Conservation (phyloP, 257 asterid species). For the Solanum bulbocastanum region DNA sequence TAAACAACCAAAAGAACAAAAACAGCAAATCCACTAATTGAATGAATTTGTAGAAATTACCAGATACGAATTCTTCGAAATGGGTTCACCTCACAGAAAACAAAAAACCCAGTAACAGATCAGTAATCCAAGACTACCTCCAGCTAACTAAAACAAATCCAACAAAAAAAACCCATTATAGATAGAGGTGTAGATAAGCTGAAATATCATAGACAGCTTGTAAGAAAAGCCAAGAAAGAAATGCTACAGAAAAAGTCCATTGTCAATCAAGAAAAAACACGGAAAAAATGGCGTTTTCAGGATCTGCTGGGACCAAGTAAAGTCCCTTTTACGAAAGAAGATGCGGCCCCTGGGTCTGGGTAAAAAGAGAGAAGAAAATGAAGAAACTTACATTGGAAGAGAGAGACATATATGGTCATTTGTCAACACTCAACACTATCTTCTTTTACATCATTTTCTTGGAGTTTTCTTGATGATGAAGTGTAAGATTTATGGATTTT, state of each 20-base stretch:
- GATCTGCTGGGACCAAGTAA: slow-evolving; percentile 4
- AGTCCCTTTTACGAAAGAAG: not conserved
- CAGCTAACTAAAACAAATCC: not conserved
- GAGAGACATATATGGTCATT: not conserved
- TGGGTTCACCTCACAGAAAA: not conserved
- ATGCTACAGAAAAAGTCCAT: not conserved
- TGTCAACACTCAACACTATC: not conserved
- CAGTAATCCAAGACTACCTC: not conserved
- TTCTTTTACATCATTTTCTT: not conserved
- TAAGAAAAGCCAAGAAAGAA: not conserved
- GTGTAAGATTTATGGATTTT: not conserved
- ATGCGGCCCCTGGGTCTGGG: not conserved
- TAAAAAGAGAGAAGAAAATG: not conserved
- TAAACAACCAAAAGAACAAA: not conserved
- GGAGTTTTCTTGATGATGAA: not conserved
- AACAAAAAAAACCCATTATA: not conserved
- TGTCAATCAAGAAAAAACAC: not conserved
- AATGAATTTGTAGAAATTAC: not conserved
- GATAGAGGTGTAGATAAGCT: not conserved
- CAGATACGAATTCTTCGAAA: not conserved
- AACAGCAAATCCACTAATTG: not conserved
- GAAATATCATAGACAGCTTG: not conserved
- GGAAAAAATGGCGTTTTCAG: not conserved
- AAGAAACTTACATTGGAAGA: not conserved
- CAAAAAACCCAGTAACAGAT: not conserved